A percentile compares a stretch with the other conserved stretches of the same genome.
phyloP scores from a whole-genome alignment of 108 stramenopile species.

The Stephanodiscus triporus region DNA sequence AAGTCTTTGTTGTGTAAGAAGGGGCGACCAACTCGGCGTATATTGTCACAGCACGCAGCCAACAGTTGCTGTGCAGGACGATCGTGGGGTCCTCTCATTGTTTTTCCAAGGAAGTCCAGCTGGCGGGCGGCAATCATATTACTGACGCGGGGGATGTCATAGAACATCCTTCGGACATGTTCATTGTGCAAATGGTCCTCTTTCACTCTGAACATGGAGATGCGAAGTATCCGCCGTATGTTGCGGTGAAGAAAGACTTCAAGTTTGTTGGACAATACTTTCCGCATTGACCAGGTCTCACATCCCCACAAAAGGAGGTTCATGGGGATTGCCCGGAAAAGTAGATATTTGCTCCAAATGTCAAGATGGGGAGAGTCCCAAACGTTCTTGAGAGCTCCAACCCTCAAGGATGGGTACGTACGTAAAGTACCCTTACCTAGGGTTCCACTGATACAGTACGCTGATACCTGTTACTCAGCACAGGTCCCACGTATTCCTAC shows the following conservation, averaged over 20 bases:
- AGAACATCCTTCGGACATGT: slow-evolving; percentile 6
- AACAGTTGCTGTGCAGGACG: neutral
- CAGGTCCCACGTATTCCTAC: too few species aligned
- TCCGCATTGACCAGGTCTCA: neutral
- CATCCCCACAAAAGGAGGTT: slow-evolving; percentile 4
- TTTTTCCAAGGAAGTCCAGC: neutral
- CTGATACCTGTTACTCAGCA: neutral
- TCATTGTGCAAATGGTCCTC: slow-evolving; percentile 8
- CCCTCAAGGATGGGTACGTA: too few species aligned
- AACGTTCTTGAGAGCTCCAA: neutral
- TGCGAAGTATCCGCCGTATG: slow-evolving; percentile 3
- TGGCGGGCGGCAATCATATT: slow-evolving; percentile 5
- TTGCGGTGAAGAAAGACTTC: neutral
- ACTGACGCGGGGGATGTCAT: slow-evolving; percentile 3
- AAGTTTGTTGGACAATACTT: neutral
- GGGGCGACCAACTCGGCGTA: neutral
- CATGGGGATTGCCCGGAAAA: slow-evolving; percentile 1
- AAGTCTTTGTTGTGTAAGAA: neutral
- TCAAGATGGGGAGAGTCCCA: neutral
- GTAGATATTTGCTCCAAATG: neutral
- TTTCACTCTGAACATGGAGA: neutral
- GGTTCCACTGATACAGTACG: too few species aligned
- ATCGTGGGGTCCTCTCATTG: neutral
- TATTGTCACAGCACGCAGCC: slow-evolving; percentile 2
- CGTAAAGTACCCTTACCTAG: too few species aligned